Percentiles rank a stretch among this genome's conserved stretches.
phyloP scores from a whole-genome alignment of 306 rosid species.

The Pterocarpus santalinus region DNA sequence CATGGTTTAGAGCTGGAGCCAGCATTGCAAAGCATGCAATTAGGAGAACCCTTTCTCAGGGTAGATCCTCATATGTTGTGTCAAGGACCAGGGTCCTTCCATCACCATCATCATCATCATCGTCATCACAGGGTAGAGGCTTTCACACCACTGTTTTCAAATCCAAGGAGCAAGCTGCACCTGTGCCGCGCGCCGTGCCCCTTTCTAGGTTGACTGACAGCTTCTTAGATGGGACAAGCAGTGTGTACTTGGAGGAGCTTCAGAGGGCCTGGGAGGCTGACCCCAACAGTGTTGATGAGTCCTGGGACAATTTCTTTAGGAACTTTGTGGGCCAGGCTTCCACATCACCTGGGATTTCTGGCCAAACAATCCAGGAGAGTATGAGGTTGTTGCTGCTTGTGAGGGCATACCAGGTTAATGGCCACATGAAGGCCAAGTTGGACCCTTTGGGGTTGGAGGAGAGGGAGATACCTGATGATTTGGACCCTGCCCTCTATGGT shows the following conservation, averaged over 20 bases:
- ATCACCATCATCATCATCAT: background rate
- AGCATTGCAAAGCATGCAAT: slow-evolving; percentile 77
- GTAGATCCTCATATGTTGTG: slow-evolving; percentile 61
- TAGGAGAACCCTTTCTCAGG: slow-evolving; percentile 62
- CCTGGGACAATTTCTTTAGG: slow-evolving; percentile 96
- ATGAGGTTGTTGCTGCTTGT: slow-evolving; percentile 89
- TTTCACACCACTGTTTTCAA: slow-evolving; percentile 71
- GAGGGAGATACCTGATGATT: slow-evolving; percentile 72
- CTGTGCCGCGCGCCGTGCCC: slow-evolving; percentile 88
- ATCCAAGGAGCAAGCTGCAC: slow-evolving; percentile 75
- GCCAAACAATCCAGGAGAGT: slow-evolving; percentile 98
- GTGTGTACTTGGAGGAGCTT: slow-evolving; percentile 94
- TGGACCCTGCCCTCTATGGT: slow-evolving; percentile 91
- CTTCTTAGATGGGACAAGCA: slow-evolving; percentile 94
- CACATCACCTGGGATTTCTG: slow-evolving; percentile 91
- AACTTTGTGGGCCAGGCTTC: slow-evolving; percentile 92
- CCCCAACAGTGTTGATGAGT: slow-evolving; percentile 93
- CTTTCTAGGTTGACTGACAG: slow-evolving; percentile 91
- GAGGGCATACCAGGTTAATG: slow-evolving; percentile 96
- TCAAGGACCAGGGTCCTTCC: slow-evolving; percentile 68
- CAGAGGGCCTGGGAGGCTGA: slow-evolving; percentile 99
- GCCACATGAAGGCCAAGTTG: slow-evolving; percentile 91
- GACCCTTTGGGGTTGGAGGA: slow-evolving; percentile 85
- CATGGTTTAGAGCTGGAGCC: slow-evolving; percentile 90
- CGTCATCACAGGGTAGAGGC: slow-evolving; percentile 54